These are phyloP conservation scores for Triticum timopheevii DNA, from an alignment of 176 grass and related monocot genomes.

Conservation along the genomic window DNA sequence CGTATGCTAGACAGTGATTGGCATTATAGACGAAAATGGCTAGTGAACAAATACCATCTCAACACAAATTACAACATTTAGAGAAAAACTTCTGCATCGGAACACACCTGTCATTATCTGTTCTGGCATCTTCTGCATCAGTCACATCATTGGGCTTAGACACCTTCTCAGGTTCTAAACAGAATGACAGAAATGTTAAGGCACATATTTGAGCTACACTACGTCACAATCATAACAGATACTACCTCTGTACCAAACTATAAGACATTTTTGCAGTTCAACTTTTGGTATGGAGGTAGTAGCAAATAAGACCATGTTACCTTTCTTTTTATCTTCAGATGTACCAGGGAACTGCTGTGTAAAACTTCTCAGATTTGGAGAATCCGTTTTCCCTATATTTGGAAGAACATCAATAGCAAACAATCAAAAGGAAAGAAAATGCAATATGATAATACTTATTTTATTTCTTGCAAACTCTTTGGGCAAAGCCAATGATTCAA, in stretches of 20 bases:
- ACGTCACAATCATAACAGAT: background rate
- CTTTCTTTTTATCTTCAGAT: slow-evolving; percentile 33
- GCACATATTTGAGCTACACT: background rate
- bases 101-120: slow-evolving; percentile 51
- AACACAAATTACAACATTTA: background rate
- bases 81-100: background rate
- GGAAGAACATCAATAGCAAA: background rate
- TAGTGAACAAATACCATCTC: background rate
- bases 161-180: slow-evolving; percentile 28
- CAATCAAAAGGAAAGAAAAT: background rate
- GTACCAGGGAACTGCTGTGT: slow-evolving; percentile 53
- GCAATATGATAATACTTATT: background rate
- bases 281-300: too few relatives aligned
- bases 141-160: slow-evolving; percentile 4
- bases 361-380: slow-evolving; percentile 71
- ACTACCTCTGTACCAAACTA: too few relatives aligned
- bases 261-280: too few relatives aligned
- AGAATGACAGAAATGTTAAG: slow-evolving; percentile 1
- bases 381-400: slow-evolving; percentile 53
- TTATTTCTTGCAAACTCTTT: background rate
- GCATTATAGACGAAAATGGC: background rate
- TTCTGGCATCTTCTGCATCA: slow-evolving; percentile 33
- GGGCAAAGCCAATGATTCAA: background rate
- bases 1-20: background rate
- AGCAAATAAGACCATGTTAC: slow-evolving; percentile 3